These are phyloP conservation scores for Cyphellophora europaea DNA, from an alignment of 2,329 filamentous ascomycete genomes.

Conservation along the genomic window DNA sequence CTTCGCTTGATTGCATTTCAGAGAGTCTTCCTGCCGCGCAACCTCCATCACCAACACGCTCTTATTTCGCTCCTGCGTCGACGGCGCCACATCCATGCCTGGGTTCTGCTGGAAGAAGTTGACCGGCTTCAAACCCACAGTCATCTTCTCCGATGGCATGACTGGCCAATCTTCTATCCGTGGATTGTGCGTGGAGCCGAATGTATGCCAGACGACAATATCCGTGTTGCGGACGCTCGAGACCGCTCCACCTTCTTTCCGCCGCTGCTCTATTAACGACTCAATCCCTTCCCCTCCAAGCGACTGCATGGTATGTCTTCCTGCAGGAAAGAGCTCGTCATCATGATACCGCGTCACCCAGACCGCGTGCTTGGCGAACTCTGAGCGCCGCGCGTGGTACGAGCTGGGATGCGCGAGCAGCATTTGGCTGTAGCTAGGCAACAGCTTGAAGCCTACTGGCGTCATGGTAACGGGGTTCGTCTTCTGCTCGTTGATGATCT, in stretches of 20 bases:
- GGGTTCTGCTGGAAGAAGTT: constrained; percentile 23
- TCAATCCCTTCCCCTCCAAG: constrained; percentile 38
- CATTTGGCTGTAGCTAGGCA: constrained; percentile 46
- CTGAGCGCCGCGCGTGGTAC: constrained; percentile 42
- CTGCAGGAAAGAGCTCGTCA: constrained; percentile 43
- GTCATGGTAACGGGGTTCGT: constrained; percentile 45
- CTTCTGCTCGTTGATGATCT: constrained; percentile 46
- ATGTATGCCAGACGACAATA: constrained; percentile 35
- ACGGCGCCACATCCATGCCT: constrained; percentile 17
- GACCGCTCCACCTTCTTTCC: constrained; percentile 23
- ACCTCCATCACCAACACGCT: constrained; percentile 12
- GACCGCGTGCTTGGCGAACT: constrained; percentile 47
- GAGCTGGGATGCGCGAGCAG: constrained; percentile 45
- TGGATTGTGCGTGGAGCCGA: constrained; percentile 36
- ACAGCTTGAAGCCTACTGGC: constrained; percentile 48
- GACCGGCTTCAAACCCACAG: constrained; percentile 20
- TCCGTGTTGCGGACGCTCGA: constrained; percentile 29
- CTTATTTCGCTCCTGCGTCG: constrained; percentile 12
- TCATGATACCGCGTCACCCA: constrained; percentile 46
- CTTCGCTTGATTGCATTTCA: too few species aligned
- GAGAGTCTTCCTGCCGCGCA: too few species aligned
- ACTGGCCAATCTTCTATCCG: constrained; percentile 36
- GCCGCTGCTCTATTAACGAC: constrained; percentile 33
- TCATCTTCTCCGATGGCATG: constrained; percentile 24
- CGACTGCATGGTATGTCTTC: constrained; percentile 46